Percentiles rank a stretch among this genome's conserved stretches.
Conservation (phyloP, 192 early-diverging fungal genomes). For the Polychytrium aggregatum region DNA sequence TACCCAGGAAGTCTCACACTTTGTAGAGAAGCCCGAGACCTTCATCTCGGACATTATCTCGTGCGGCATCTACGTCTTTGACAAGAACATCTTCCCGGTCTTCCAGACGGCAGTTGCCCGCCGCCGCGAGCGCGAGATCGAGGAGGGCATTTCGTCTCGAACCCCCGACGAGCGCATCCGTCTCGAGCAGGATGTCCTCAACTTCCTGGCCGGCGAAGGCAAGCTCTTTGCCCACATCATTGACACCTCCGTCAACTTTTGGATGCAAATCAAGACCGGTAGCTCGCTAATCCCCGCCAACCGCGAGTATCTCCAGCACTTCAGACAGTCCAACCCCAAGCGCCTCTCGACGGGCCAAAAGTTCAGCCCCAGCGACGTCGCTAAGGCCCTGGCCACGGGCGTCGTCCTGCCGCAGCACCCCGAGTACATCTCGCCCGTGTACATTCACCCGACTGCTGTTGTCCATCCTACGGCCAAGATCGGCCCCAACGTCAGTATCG, state of each 20-base stretch:
- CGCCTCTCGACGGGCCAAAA: slow-evolving; percentile 42
- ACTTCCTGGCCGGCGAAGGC: slow-evolving; percentile 65
- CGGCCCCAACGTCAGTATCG: slow-evolving; percentile 94
- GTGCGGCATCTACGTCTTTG: slow-evolving; percentile 92
- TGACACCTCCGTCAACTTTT: slow-evolving; percentile 50
- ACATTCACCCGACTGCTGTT: slow-evolving; percentile 87
- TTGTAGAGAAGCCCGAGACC: slow-evolving; percentile 96
- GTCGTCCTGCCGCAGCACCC: slow-evolving; percentile 28
- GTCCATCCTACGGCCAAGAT: slow-evolving; percentile 89
- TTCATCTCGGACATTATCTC: slow-evolving; percentile 91
- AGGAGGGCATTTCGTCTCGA: slow-evolving; percentile 42
- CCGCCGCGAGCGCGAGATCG: slow-evolving; percentile 45
- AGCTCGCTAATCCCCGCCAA: slow-evolving; percentile 91
- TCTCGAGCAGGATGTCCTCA: slow-evolving; percentile 89
- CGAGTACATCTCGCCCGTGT: slow-evolving; percentile 81
- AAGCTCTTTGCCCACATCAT: slow-evolving; percentile 80
- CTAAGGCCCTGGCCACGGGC: slow-evolving; percentile 1
- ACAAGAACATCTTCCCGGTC: slow-evolving; percentile 73
- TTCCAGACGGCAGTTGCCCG: slow-evolving; percentile 69
- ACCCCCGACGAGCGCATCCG: slow-evolving; percentile 43
- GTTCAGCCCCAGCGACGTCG: slow-evolving; percentile 6
- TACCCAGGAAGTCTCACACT: slow-evolving; percentile 87
- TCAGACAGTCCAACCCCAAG: slow-evolving; percentile 47
- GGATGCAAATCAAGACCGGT: slow-evolving; percentile 94
- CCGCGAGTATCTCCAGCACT: slow-evolving; percentile 81